phyloP scores from a whole-genome alignment of 495 filamentous ascomycete genomes.

The Tuber microsphaerosporum region DNA sequence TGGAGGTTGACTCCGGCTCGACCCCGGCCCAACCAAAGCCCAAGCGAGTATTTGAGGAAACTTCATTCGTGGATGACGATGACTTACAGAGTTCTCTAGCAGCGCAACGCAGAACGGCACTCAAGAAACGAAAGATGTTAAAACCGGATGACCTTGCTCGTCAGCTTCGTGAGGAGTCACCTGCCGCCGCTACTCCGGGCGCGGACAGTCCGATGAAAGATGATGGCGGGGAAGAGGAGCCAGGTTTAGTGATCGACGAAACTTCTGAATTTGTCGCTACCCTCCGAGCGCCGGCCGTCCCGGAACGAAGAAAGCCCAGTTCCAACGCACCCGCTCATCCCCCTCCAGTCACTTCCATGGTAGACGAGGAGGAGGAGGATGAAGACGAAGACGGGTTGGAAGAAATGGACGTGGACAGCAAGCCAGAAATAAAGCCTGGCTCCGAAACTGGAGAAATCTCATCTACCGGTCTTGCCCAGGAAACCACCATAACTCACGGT shows the following conservation, averaged over 20 bases:
- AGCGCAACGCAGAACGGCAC: conserved; percentile 65
- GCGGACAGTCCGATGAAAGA: conserved; percentile 36
- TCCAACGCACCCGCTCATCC: conserved; percentile 33
- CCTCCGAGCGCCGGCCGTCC: conserved; percentile 60
- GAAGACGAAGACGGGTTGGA: conserved; percentile 41
- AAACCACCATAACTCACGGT: conserved; percentile 67
- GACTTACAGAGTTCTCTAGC: conserved; percentile 82
- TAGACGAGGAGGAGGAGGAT: conserved; percentile 43
- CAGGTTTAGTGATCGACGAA: conserved; percentile 83
- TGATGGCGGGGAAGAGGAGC: conserved; percentile 52
- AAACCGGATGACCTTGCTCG: conserved; percentile 78
- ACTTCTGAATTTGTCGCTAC: conserved; percentile 90
- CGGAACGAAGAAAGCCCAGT: conserved; percentile 52
- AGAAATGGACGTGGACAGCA: conserved; percentile 55
- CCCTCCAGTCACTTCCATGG: conserved; percentile 31
- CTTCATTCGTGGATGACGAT: conserved; percentile 80
- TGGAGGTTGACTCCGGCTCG: conserved; percentile 66
- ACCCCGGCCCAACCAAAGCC: conserved; percentile 45
- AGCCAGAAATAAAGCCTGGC: conserved; percentile 45
- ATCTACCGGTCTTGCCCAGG: conserved; percentile 74
- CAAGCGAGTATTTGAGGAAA: conserved; percentile 60
- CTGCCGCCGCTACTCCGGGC: conserved; percentile 45
- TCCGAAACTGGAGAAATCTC: conserved; percentile 51
- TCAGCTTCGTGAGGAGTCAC: conserved; percentile 68
- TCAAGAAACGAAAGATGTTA: conserved; percentile 82